Evolutionary conservation across 495 filamentous ascomycete genomes (phyloP), one percentile per base, ranked within the genome.

Genomic region (Aspergillus coremiiformis): DNA sequence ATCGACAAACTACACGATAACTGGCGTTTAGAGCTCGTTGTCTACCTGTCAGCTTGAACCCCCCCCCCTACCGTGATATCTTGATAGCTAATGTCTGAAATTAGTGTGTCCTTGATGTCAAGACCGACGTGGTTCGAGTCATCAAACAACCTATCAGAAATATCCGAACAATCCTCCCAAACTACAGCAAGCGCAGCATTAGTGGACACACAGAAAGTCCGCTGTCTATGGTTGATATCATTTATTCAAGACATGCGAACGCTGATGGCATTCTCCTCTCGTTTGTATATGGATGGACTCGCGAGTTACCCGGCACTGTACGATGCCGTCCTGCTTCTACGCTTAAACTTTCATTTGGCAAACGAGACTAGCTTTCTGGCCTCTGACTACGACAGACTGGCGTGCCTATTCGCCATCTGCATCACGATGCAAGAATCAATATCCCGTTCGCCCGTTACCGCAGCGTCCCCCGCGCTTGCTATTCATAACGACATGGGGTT

Each of bases 181-280:
- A 50, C 11, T 12, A 26, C 39, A 24, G 32, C 39, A 8, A 20
- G 5, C 20, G 47, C 20, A 10, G 23, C 21, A 6, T 59, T 49
- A 20, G 37, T 53, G 7, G 63, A 66, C 23, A 15, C 63, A 12
- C 57, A 63, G 24, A 63, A 63, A 41, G 46, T 66, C 17, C 60
- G 63, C 33, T 64, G 58, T 27, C 42, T 66, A 20, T 66, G 63
- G 63, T 39, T 66, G 39, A 63, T 66, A 52, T 66, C 63, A 29
- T 66, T 66, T 30, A 60, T 66, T 5, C 63, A 66, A 41, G 63
- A 66, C 24, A 59, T 66, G 56, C 51, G 63, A 21, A 64, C 53
- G 2, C 56, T 66, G 23, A 63, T 64, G 63, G 60, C 55, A 23
- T 58, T 55, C 22, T 56, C 41, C 3, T 35, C 44, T 14, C 44